These are phyloP conservation scores for Pelagophyceae sp. DNA, from an alignment of 352 stramenopile genomes.

Conservation along the genomic window DNA sequence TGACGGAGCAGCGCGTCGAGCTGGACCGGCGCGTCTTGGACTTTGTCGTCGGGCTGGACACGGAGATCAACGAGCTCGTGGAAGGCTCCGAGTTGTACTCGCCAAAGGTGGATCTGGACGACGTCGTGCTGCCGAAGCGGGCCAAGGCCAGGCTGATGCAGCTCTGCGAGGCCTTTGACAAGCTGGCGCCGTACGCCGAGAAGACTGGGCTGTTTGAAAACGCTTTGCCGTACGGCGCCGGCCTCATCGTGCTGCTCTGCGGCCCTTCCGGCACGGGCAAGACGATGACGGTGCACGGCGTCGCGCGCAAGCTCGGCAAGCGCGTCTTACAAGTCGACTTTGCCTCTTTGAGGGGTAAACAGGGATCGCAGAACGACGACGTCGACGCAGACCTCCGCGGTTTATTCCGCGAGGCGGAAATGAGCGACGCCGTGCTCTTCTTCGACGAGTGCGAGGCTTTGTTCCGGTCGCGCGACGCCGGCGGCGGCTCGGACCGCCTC, in stretches of 20 bases:
- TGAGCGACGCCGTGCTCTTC: slow-evolving; percentile 75
- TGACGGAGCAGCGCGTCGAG: slow-evolving; percentile 71
- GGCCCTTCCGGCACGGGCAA: slow-evolving; percentile 72
- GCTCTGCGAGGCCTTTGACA: slow-evolving; percentile 68
- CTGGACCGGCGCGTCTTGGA: slow-evolving; percentile 68
- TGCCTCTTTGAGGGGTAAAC: slow-evolving; percentile 64
- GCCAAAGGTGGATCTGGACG: slow-evolving; percentile 63
- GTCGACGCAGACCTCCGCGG: slow-evolving; percentile 62
- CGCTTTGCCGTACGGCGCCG: slow-evolving; percentile 60
- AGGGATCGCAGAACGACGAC: slow-evolving; percentile 19
- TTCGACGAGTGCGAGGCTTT: slow-evolving; percentile 77
- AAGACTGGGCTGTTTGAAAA: slow-evolving; percentile 44
- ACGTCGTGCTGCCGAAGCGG: slow-evolving; percentile 68
- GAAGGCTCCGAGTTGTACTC: slow-evolving; percentile 71
- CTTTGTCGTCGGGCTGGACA: slow-evolving; percentile 70
- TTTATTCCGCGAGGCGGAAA: slow-evolving; percentile 69
- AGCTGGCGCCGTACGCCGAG: slow-evolving; percentile 56
- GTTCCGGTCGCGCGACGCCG: slow-evolving; percentile 61
- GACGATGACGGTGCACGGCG: slow-evolving; percentile 76
- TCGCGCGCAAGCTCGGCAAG: slow-evolving; percentile 68
- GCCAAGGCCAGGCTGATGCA: slow-evolving; percentile 65
- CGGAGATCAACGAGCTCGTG: slow-evolving; percentile 74
- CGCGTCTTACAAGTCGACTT: slow-evolving; percentile 74
- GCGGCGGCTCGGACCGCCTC: slow-evolving; percentile 55
- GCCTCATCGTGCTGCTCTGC: slow-evolving; percentile 64